Conservation (phyloP, 2,329 filamentous ascomycete species). For the Lomentospora prolificans region DNA sequence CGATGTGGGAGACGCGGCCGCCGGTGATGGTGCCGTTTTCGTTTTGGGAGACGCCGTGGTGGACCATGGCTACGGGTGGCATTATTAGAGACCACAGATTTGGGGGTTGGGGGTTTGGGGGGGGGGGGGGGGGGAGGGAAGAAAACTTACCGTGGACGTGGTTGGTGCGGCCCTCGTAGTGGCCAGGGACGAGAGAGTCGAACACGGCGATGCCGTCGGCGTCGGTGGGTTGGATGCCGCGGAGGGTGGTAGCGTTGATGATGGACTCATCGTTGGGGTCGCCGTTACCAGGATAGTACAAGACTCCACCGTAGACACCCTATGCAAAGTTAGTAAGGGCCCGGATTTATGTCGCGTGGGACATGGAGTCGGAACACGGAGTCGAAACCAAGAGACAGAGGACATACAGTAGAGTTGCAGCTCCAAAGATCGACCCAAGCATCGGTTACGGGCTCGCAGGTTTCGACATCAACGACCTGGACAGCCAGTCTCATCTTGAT, state of each 20-base stretch:
- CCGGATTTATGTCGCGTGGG: too few relatives aligned
- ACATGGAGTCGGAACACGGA: too few relatives aligned
- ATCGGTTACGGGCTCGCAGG: slow-evolving; percentile 13
- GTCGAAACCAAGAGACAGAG: neutral
- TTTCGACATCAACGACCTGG: slow-evolving; percentile 16
- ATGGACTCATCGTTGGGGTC: slow-evolving; percentile 27
- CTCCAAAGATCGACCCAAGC: slow-evolving; percentile 17
- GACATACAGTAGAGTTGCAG: slow-evolving; percentile 23
- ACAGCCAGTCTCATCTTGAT: slow-evolving; percentile 15
- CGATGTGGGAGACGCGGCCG: slow-evolving; percentile 43
- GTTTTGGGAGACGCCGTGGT: slow-evolving; percentile 23
- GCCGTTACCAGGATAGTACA: slow-evolving; percentile 24
- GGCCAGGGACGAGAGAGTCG: slow-evolving; percentile 32
- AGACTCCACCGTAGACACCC: slow-evolving; percentile 28
- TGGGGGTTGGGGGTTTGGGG: too few relatives aligned
- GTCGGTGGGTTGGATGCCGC: slow-evolving; percentile 29
- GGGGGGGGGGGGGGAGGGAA: too few relatives aligned
- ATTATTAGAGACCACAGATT: slow-evolving; percentile 26
- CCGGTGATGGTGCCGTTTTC: slow-evolving; percentile 25
- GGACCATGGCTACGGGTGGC: slow-evolving; percentile 21
- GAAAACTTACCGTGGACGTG: slow-evolving; percentile 33
- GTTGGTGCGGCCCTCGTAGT: slow-evolving; percentile 33
- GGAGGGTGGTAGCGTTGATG: slow-evolving; percentile 23
- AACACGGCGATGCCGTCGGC: slow-evolving; percentile 32
- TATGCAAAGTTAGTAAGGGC: too few relatives aligned